These are phyloP conservation scores for Plasmodium adleri DNA, from an alignment of 169 alveolate species.

Conservation along the genomic window DNA sequence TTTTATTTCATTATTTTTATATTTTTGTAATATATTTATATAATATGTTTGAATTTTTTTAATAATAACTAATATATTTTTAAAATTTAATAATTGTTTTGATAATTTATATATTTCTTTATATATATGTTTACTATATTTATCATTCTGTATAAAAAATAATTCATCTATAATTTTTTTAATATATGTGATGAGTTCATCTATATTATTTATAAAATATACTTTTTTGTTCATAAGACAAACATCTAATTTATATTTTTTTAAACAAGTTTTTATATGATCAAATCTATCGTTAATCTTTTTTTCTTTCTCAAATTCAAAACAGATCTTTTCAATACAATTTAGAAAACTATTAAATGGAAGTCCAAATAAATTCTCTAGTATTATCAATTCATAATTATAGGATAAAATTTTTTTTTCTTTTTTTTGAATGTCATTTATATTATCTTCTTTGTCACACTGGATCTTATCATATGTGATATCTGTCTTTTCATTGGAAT, in stretches of 20 bases:
- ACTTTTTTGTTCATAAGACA: constrained; percentile 39
- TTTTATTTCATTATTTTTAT: constrained; percentile 44
- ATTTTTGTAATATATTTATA: constrained; percentile 14
- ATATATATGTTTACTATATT: constrained; percentile 31
- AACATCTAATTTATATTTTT: constrained; percentile 40
- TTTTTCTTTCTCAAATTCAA: constrained; percentile 49
- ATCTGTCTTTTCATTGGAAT: too few species aligned
- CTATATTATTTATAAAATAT: constrained; percentile 23
- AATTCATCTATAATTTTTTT: constrained; percentile 8
- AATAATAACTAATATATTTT: neutral
- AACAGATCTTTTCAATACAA: constrained; percentile 14
- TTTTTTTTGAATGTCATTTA: neutral
- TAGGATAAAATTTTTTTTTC: neutral
- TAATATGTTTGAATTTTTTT: constrained; percentile 30
- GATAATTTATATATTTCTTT: constrained; percentile 19
- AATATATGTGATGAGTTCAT: neutral
- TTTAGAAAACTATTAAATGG: constrained; percentile 4
- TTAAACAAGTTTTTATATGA: neutral
- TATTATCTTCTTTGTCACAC: neutral
- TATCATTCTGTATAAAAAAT: constrained; percentile 8
- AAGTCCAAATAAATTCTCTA: constrained; percentile 12
- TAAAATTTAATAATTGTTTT: constrained; percentile 6
- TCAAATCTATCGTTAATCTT: constrained; percentile 33
- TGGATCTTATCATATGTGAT: too few species aligned
- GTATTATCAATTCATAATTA: neutral